Conservation (phyloP, 495 filamentous ascomycete genomes). For the Aspergillus homomorphus region DNA sequence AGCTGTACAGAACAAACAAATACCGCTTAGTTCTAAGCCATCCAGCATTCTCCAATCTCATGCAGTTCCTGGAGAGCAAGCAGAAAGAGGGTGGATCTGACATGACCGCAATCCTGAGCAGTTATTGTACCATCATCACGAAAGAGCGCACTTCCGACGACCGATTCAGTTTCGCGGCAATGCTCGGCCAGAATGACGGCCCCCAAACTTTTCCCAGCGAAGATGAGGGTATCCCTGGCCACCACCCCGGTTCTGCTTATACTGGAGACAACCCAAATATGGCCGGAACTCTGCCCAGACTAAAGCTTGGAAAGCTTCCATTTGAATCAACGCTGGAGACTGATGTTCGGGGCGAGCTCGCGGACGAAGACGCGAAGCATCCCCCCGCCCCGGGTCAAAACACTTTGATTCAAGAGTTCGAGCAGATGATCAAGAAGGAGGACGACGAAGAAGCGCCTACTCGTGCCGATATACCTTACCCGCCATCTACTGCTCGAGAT, state of each 20-base stretch:
- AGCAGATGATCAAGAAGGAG: slow-evolving; percentile 85
- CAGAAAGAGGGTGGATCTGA: slow-evolving; percentile 72
- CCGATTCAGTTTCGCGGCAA: slow-evolving; percentile 74
- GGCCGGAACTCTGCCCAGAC: slow-evolving; percentile 49
- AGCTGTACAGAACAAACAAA: slow-evolving; percentile 76
- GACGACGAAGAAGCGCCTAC: slow-evolving; percentile 78
- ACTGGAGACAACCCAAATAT: slow-evolving; percentile 60
- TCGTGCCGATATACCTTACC: slow-evolving; percentile 75
- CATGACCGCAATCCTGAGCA: slow-evolving; percentile 71
- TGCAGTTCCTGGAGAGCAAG: slow-evolving; percentile 84
- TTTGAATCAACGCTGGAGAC: slow-evolving; percentile 73
- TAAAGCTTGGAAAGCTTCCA: slow-evolving; percentile 75
- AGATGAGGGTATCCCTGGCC: slow-evolving; percentile 90
- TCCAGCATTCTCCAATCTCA: slow-evolving; percentile 70
- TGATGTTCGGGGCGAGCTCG: slow-evolving; percentile 79
- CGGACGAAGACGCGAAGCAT: slow-evolving; percentile 70
- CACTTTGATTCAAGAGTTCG: slow-evolving; percentile 72
- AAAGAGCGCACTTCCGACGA: slow-evolving; percentile 72
- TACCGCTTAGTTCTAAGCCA: slow-evolving; percentile 85
- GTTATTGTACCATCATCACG: slow-evolving; percentile 66
- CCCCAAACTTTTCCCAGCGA: slow-evolving; percentile 66
- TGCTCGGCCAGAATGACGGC: slow-evolving; percentile 64
- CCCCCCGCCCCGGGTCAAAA: slow-evolving; percentile 63
- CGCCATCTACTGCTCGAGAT: slow-evolving; percentile 80
- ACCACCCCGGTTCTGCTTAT: slow-evolving; percentile 80